These are phyloP conservation scores for Debaryomyces sp. DNA, from an alignment of 1,139 yeast genomes.

Conservation along the genomic window DNA sequence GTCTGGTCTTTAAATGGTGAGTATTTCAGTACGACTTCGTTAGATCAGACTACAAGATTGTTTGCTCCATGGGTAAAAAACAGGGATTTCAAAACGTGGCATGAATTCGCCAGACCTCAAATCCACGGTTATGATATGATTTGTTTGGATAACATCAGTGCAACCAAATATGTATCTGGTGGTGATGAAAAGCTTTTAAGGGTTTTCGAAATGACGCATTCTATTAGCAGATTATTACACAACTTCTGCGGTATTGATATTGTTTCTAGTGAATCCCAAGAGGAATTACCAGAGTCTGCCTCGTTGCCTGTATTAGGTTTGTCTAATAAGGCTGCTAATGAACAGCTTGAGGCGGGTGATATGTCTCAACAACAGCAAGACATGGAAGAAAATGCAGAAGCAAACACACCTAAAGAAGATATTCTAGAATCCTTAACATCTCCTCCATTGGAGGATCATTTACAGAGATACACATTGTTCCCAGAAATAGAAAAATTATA, in stretches of 20 bases:
- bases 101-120: constrained; percentile 95
- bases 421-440: constrained; percentile 44
- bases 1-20: constrained; percentile 75
- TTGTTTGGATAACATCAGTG: constrained; percentile 65
- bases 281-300: constrained; percentile 71
- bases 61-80: constrained; percentile 61
- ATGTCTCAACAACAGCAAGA: constrained; percentile 36
- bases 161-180: constrained; percentile 78
- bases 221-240: constrained; percentile 65
- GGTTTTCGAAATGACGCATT: constrained; percentile 86
- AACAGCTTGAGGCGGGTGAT: constrained; percentile 46
- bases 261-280: constrained; percentile 21
- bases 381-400: constrained; percentile 39
- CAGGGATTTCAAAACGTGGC: constrained; percentile 57
- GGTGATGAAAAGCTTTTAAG: constrained; percentile 95
- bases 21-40: constrained; percentile 71
- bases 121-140: constrained; percentile 98
- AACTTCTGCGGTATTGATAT: constrained; percentile 53
- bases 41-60: constrained; percentile 92
- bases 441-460: constrained; percentile 87
- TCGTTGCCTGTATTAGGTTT: constrained; percentile 91
- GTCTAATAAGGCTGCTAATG: constrained; percentile 82
- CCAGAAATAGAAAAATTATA: constrained; percentile 94
- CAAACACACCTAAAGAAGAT: constrained; percentile 44
- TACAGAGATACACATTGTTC: constrained; percentile 90